Base-by-base conservation (phyloP, 805 yeast genomes). In the Clavispora phyllophila region DNA sequence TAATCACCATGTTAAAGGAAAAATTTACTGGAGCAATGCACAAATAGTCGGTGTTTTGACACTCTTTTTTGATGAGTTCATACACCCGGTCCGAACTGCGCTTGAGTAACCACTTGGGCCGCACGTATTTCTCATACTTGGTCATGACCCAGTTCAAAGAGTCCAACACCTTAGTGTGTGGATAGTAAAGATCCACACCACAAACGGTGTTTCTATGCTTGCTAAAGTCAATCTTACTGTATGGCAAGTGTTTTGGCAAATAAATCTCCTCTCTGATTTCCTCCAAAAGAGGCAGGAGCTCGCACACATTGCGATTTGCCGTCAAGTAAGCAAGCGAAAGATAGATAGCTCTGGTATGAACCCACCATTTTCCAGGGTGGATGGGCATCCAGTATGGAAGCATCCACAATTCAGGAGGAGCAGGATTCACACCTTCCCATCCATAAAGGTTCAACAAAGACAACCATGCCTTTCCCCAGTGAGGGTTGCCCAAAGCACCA, bases 281-380 rank as follows among this genome's bases (percentile, higher is more conserved):
- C 46, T 60, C 59, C 34, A 93, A 63, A 24, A 93, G 63, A 0
- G 86, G 84, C 47, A 79, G 84, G 41, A 84, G 53, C 5, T 73
- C 76, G 54, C 88, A 82, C 42, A 72, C 66, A 28, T 73, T 68
- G 43, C 66, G 66, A 24, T 75, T 71, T 38, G 86, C 68, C 12
- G 84, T 79, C 8, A 93, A 60, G 60, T 91, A 93, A 14, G 96
- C 91, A 54, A 91, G 67, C 0, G 98, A 90, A 26, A 86, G 62
- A 55, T 90, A 93, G 18, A 93, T 87, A 0, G 93, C 96, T 43
- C 99, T 72, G 0, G 97, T 90, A 57, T 93, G 99, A 18, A 91
- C 96, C 99, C 99, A 93, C 99, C 98, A 93, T 58, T 87, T 77
- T 27, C 90, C 95, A 1, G 99, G 99, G 57, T 93, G 98, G 32